Evolutionary conservation across 164 flowering plant genomes (phyloP), one percentile per base, ranked within the genome.

Genomic region (Piper longum): DNA sequence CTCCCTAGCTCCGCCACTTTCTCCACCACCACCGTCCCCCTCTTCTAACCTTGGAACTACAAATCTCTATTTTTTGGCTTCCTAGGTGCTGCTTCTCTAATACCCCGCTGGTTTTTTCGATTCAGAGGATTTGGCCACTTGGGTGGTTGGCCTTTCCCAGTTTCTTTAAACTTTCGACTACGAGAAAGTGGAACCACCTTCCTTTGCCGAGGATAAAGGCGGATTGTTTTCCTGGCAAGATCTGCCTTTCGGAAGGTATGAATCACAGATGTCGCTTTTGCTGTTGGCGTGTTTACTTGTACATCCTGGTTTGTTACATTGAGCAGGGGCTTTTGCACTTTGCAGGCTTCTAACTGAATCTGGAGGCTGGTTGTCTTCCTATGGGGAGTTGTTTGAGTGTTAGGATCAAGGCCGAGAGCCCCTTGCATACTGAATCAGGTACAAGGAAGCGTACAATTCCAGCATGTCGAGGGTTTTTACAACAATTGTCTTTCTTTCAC

Each of bases 371-470:
- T 5, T 48, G 0, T 48, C 52, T 9, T 48, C 52, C 14, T 14
- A 83, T 90, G 97, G 97, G 97, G 72, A 69, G 70, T 79, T 86
- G 95, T 71, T 81, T 79, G 59, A 79, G 85, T 63, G 74, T 85
- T 71, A 71, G 77, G 73, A 77, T 89, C 72, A 85, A 26, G 36
- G 36, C 86, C 61, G 90, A 77, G 62, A 83, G 81, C 75, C 79
- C 88, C 8, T 64, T 59, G 64, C 75, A 79, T 67, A 77, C 66
- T 57, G 43, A 66, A 44, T 62, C 86, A 71, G 89, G 91, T 84
- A 78, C 2, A 14, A 42, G 44, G 12, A 12, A 12, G 18, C 13
- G 2, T 16, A 2, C 9, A 26, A 26, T 26, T 26, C 36, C 36
- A 26, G 36, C 36, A 26, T 26, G 36, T 26, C 36, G 36, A 26